Base-by-base conservation (phyloP, 495 filamentous ascomycete species). In the Neurospora discreta region DNA sequence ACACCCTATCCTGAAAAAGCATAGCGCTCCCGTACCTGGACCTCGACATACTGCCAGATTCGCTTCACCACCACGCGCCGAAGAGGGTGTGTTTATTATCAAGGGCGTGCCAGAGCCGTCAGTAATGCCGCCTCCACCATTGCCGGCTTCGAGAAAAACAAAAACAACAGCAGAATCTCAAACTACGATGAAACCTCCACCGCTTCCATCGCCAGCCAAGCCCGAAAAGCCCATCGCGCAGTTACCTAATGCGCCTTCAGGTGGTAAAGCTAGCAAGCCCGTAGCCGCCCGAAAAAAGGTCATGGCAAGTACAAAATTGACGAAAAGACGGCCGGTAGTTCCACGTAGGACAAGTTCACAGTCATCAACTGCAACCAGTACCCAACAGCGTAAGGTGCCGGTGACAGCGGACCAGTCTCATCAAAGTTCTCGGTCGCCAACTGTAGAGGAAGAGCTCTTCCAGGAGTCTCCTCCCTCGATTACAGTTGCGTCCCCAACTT, bases 1-100 rank as follows among this genome's bases (percentile, higher is more conserved):
- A 9, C 86, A 83, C 76, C 82, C 85, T 0, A 87, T 87, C 60
- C 74, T 86, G 71, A 88, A 88, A 75, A 87, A 86, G 76, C 80
- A 80, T 58, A 83, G 86, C 71, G 84, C 82, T 10, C 84, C 85
- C 70, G 75, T 75, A 46, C 83, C 81, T n/a, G 84, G 83, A 58
- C 81, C 82, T 9, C 79, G 83, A 30, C 85, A 85, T 33, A 86
- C 84, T 36, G 85, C 86, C 42, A 82, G 85, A 58, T 87, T 87
- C 71, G 82, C 83, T 20, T 84, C 83, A 20, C 84, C 85, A 8
- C 81, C 81, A 38, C 80, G 76, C 26, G 82, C 82, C 39, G 81
- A 80, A n/a, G 80, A 78, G 52, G 80, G 82, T 69, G 79, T 74
- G 9, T 74, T 76, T 8, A 72, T 73, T 18, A 76, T 71, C 68